Conservation (phyloP, 306 rosid genomes). For the Prunus mira region DNA sequence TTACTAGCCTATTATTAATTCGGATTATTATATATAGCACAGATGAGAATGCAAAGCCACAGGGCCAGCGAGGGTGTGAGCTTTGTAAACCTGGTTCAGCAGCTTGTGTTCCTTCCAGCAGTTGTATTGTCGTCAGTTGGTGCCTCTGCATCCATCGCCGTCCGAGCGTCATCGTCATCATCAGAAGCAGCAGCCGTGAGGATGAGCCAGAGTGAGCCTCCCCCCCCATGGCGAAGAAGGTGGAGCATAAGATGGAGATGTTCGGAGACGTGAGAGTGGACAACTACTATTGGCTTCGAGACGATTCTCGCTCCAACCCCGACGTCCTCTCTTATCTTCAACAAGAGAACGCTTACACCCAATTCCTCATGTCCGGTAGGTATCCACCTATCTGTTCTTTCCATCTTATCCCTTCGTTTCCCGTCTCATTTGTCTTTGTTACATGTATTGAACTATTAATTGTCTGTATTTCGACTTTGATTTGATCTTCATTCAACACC, state of each 20-base stretch:
- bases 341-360: constrained; percentile 62
- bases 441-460: no score
- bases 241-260: constrained; percentile 63
- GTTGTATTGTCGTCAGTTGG: neutral
- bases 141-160: neutral
- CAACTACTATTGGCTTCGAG: constrained; percentile 86
- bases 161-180: constrained; percentile 10
- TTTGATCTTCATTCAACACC: neutral
- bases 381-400: no score
- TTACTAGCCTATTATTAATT: no score
- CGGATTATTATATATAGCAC: neutral
- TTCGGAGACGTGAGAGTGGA: constrained; percentile 79
- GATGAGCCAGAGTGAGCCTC: neutral
- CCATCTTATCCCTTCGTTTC: neutral
- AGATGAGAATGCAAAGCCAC: neutral
- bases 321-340: constrained; percentile 59
- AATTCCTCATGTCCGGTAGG: constrained; percentile 65
- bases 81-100: neutral
- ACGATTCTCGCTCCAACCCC: constrained; percentile 72
- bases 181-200: constrained; percentile 14
- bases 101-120: constrained; percentile 3
- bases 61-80: neutral
- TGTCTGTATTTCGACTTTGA: neutral
- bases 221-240: constrained; percentile 55
- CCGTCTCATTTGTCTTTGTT: neutral